Base-by-base conservation (phyloP, 202 grass and related monocot genomes). In the Schoenoplectus tabernaemontani region DNA sequence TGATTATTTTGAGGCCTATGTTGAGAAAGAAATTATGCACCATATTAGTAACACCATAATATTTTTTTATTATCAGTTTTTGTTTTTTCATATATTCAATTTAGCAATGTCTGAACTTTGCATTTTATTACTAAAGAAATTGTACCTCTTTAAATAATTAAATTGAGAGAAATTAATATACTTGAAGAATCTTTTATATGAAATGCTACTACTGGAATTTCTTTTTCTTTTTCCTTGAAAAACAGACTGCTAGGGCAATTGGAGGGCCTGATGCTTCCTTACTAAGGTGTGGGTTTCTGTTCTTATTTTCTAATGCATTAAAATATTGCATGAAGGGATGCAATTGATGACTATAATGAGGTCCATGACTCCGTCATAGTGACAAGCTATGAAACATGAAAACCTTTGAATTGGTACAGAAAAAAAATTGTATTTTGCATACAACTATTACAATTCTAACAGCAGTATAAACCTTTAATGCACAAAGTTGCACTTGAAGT, bases 221-320 rank as follows among this genome's bases (percentile, higher is more conserved):
- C 20, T 51, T 85, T 78, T n/a, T n/a, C n/a, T 82, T 65, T 56
- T 17, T 83, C 85, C 59, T 51, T 72, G 1, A 57, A 77, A 54
- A 71, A 86, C 81, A 93, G 91, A 91, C 85, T 93, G 94, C 94
- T 72, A 91, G 94, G 43, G 95, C 91, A 28, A 87, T 98, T 88
- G 91, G 95, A 78, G 95, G 91, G 34, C 84, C 85, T 81, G 95
- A 83, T 84, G 82, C 95, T 87, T 98, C 91, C 34, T 48, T 98
- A 98, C 95, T 81, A 91, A 98, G 95, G 95, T 95, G 16, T 24
- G 76, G 71, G 22, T 33, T 28, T 51, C 11, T 16, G 17, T 64
- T 77, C 62, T 34, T 9, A 34, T 20, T 47, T 33, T 48, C 7
- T 32, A 37, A n/a, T 34, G 69, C 46, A 53, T n/a, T 33, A n/a